Conservation (phyloP, 306 rosid species). For the Fragaria iinumae region DNA sequence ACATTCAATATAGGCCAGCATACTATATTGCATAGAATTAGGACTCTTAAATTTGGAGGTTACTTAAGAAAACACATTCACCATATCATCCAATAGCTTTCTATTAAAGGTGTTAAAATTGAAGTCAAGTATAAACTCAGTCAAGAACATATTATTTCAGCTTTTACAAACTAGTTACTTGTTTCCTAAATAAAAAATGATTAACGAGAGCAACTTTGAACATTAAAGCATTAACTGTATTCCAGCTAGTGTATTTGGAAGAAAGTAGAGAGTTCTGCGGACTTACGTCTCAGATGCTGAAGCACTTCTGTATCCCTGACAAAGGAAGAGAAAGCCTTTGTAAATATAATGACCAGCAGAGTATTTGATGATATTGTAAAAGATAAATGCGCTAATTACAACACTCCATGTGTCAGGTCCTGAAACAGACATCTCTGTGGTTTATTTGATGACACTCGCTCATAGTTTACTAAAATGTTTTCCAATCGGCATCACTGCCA, state of each 20-base stretch:
- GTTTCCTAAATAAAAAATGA: background rate
- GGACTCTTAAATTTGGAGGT: constrained; percentile 1
- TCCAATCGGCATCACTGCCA: background rate
- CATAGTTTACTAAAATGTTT: background rate
- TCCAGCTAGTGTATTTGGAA: constrained; percentile 2
- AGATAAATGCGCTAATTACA: background rate
- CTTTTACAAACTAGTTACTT: background rate
- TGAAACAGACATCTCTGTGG: background rate
- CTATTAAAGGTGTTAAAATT: background rate
- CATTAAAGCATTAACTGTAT: background rate
- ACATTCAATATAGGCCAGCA: constrained; percentile 7
- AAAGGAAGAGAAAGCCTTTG: constrained; percentile 23
- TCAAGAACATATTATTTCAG: background rate
- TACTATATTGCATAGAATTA: background rate
- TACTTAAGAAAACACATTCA: background rate
- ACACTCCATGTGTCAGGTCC: background rate
- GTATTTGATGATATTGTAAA: background rate
- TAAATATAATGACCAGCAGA: background rate
- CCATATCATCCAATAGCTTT: background rate
- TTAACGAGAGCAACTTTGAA: constrained; percentile 3
- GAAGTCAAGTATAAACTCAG: background rate
- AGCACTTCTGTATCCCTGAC: constrained; percentile 90
- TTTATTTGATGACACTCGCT: background rate
- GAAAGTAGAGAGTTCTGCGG: constrained; percentile 13
- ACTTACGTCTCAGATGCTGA: constrained; percentile 92